These are phyloP conservation scores for Gynostemma pentaphyllum DNA, from an alignment of 306 rosid genomes.

Conservation along the genomic window DNA sequence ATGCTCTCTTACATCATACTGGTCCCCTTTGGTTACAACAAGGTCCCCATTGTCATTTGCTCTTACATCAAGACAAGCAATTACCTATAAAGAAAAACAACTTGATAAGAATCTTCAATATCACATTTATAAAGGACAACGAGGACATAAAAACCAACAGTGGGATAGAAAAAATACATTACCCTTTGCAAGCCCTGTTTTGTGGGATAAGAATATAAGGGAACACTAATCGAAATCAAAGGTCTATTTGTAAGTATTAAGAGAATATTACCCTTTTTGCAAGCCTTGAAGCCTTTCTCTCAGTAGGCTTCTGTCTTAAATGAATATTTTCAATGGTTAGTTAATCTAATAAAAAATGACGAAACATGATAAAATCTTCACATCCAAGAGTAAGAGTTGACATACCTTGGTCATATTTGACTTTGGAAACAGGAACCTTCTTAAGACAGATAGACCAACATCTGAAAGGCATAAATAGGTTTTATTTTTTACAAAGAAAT, in stretches of 20 bases:
- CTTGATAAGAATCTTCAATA: neutral
- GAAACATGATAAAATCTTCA: slow-evolving; percentile 4
- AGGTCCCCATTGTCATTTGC: slow-evolving; percentile 89
- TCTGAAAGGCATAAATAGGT: too few relatives aligned
- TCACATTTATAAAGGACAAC: neutral
- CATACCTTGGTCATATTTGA: slow-evolving; percentile 51
- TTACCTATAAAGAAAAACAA: slow-evolving; percentile 45
- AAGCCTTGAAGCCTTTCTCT: slow-evolving; percentile 68
- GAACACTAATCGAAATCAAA: neutral
- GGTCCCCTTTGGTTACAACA: slow-evolving; percentile 98
- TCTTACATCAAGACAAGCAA: slow-evolving; percentile 98
- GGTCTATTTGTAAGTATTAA: neutral
- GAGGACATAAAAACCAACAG: neutral
- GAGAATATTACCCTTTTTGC: slow-evolving; percentile 71
- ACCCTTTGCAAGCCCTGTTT: neutral
- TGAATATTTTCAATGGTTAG: slow-evolving; percentile 38
- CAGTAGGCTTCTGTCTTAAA: slow-evolving; percentile 60
- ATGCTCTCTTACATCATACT: slow-evolving; percentile 87
- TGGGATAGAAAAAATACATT: neutral
- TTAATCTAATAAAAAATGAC: slow-evolving; percentile 21
- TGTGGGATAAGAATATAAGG: neutral
- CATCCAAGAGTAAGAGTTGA: slow-evolving; percentile 20
- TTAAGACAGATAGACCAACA: slow-evolving; percentile 77
- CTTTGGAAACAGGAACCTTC: slow-evolving; percentile 79
- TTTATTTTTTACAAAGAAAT: too few relatives aligned